Evolutionary conservation across 139 green algal genomes (phyloP).

Genomic region (Coelastrella sp.): DNA sequence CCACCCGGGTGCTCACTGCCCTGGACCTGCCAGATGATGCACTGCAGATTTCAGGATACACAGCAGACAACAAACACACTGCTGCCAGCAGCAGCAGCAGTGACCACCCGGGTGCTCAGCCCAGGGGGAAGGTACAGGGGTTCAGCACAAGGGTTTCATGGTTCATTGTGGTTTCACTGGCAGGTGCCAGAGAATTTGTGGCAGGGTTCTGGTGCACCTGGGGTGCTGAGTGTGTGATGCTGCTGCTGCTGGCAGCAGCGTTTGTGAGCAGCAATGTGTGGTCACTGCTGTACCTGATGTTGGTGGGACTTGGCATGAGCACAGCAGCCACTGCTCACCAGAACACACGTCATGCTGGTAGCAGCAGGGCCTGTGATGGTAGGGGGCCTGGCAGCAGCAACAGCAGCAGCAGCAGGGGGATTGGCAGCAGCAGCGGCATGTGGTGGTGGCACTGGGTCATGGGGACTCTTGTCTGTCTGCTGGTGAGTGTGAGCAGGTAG

Average conservation of each 20-base stretch:
- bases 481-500: neutral
- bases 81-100: neutral
- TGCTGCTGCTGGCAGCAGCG: conserved; percentile 69
- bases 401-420: neutral
- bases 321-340: neutral
- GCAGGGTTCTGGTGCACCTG: conserved; percentile 53
- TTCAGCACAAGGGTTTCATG: neutral
- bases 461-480: neutral
- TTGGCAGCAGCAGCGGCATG: neutral
- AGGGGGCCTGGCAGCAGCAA: neutral
- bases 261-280: conserved; percentile 61
- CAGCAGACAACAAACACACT: neutral
- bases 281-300: conserved; percentile 60
- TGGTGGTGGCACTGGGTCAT: conserved; percentile 13
- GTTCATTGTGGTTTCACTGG: neutral
- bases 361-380: neutral
- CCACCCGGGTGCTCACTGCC: neutral
- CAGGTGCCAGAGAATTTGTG: neutral
- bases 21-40: conserved; percentile 36
- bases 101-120: neutral
- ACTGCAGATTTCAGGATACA: neutral
- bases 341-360: neutral
- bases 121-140: neutral
- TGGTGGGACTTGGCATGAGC: conserved; percentile 64
- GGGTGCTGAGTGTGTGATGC: conserved; percentile 63